Evolutionary conservation across 192 early-diverging fungal genomes (phyloP).

Genomic region (Backusella morwellensis): DNA sequence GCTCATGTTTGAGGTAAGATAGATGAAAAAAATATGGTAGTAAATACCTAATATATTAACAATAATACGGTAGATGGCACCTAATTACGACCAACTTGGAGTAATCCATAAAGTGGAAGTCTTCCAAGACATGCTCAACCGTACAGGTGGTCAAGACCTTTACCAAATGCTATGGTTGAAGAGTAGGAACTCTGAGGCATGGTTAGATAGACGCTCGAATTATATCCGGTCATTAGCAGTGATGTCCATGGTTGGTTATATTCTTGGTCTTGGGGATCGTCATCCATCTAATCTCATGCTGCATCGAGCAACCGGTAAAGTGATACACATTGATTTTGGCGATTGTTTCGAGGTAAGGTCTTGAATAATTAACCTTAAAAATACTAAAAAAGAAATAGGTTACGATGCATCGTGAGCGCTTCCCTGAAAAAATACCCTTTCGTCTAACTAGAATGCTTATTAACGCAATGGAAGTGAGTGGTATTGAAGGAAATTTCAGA

Average conservation of each 20-base stretch:
- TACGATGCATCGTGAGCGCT: slow-evolving; percentile 93
- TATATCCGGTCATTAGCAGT: slow-evolving; percentile 93
- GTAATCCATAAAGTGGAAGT: slow-evolving; percentile 90
- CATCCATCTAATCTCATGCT: slow-evolving; percentile 97
- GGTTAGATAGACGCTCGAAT: slow-evolving; percentile 92
- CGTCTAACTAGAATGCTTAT: slow-evolving; percentile 95
- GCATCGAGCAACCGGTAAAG: slow-evolving; percentile 82
- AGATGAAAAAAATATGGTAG: not conserved
- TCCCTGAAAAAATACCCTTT: slow-evolving; percentile 98
- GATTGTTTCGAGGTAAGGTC: slow-evolving; percentile 87
- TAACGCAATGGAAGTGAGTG: slow-evolving; percentile 98
- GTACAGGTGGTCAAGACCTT: slow-evolving; percentile 89
- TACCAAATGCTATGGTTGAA: slow-evolving; percentile 93
- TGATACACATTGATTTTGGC: slow-evolving; percentile 98
- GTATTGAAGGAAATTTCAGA: slow-evolving; percentile 94
- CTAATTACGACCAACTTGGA: slow-evolving; percentile 85
- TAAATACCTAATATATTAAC: not conserved
- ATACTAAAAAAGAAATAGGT: slow-evolving; percentile 46
- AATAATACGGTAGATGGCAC: slow-evolving; percentile 66
- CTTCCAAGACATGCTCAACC: slow-evolving; percentile 87
- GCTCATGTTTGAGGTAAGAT: slow-evolving; percentile 71
- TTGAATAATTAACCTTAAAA: too few relatives aligned
- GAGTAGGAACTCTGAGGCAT: slow-evolving; percentile 93
- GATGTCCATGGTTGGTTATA: slow-evolving; percentile 99
- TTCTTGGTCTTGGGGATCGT: slow-evolving; percentile 92